Conservation (phyloP, 768 basidiomycete species). For the Tulasnella sp. region DNA sequence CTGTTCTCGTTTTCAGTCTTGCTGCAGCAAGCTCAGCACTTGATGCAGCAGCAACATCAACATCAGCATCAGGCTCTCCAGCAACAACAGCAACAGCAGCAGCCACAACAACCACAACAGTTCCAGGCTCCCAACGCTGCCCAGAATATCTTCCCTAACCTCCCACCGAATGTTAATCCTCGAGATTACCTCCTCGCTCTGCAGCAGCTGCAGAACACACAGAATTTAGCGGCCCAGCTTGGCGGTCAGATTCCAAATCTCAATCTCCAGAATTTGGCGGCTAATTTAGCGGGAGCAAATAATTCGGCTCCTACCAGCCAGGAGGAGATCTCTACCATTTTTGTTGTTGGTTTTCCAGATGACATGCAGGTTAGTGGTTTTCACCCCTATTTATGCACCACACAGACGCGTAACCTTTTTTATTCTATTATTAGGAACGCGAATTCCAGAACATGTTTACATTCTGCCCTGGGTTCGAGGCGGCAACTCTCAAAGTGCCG, state of each 20-base stretch:
- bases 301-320: constrained; percentile 38
- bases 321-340: constrained; percentile 94
- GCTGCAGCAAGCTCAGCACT: constrained; percentile 4
- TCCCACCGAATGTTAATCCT: not conserved
- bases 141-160: not conserved
- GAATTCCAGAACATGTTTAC: constrained; percentile 99
- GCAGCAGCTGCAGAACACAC: constrained; percentile 19
- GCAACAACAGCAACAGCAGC: not conserved
- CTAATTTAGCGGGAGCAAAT: constrained; percentile 33
- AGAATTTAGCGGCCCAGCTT: constrained; percentile 18
- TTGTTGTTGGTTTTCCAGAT: constrained; percentile 97
- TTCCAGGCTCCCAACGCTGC: not conserved
- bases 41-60: constrained; percentile 5
- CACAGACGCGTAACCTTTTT: constrained; percentile 12
- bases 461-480: constrained; percentile 91
- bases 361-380: constrained; percentile 78
- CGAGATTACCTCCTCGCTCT: constrained; percentile 11
- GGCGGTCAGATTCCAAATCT: not conserved
- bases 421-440: constrained; percentile 55
- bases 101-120: constrained; percentile 1
- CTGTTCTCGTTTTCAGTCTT: not conserved
- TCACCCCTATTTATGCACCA: not conserved
- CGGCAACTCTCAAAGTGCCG: constrained; percentile 94
- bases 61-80: not conserved
- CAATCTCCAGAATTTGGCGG: constrained; percentile 1